Evolutionary conservation across 768 basidiomycete genomes (phyloP), one percentile per base, ranked within the genome.

Genomic region (Mycena alexandri): DNA sequence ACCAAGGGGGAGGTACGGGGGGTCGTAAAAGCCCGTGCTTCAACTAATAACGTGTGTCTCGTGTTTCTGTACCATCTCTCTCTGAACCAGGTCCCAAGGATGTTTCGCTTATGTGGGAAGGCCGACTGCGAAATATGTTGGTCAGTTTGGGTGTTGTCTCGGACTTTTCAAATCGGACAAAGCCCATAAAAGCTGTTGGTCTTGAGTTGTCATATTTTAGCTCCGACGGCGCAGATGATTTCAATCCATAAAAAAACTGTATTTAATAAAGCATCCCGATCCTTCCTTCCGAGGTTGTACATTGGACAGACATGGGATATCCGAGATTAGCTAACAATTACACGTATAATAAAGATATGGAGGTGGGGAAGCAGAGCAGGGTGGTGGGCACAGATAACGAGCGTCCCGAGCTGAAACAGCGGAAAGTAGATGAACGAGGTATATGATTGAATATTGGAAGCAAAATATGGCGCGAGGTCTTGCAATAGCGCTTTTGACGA

Each of bases 151-250:
- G 97, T 7, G 89, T 98, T 17, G 87, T 95, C n/a, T 94, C 95
- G 4, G 94, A 99, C 76, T 84, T 99, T 16, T 89, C 93, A 3
- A 93, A 89, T 74, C 85, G 93, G 48, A 86, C 91, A 54, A 94
- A 92, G 76, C 96, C 96, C 12, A 95, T 98, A 68, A 91, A 90
- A 76, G 90, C 93, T 13, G 85, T 98, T 46, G 96, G 96, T 6
- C 82, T 98, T n/a, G 96, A 98, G 76, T 82, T 98, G 46, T 94
- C 95, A 42, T 98, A 96, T 77, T 98, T 96, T 75, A 93, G 92
- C 77, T 90, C 92, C 24, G 83, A 69, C 29, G 71, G 72, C 41
- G 52, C 52, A 36, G 21, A 65, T 63, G 47, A 67, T 22, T 29
- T 38, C 38, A 43, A 62, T 34, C 11, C 56, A 38, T 65, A 51